These are phyloP conservation scores for Vanrija humicola DNA, from an alignment of 1,284 basidiomycete genomes.

Conservation along the genomic window DNA sequence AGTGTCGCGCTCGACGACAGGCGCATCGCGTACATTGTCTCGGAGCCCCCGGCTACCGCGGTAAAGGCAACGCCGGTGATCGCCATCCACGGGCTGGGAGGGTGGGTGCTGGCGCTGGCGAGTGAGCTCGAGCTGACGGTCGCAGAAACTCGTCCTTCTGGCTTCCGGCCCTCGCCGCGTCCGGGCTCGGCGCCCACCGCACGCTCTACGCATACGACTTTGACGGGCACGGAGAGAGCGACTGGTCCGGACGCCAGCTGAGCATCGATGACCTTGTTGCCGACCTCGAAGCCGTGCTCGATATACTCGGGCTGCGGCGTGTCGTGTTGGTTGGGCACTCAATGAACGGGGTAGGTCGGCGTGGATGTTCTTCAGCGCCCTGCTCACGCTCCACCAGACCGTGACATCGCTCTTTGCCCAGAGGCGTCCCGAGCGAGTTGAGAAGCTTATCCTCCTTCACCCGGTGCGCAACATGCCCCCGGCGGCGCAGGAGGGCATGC, in stretches of 20 bases:
- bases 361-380: no score
- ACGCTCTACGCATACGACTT: conserved; percentile 25
- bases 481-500: conserved; percentile 21
- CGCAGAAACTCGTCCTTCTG: conserved; percentile 46
- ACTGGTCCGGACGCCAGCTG: conserved; percentile 16
- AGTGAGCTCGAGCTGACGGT: not conserved
- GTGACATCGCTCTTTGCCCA: conserved; percentile 24
- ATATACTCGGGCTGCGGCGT: conserved; percentile 10
- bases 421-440: conserved; percentile 19
- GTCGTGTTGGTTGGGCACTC: conserved; percentile 33
- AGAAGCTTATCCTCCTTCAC: conserved; percentile 29
- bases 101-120: conserved; percentile 3
- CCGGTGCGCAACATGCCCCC: conserved; percentile 26
- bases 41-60: conserved; percentile 56
- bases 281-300: conserved; percentile 24
- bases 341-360: conserved; percentile 28
- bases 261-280: conserved; percentile 13
- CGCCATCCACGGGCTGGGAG: conserved; percentile 25
- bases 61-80: conserved; percentile 44
- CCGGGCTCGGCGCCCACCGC: conserved; percentile 12
- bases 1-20: no score
- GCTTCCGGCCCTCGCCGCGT: conserved; percentile 18
- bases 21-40: no score
- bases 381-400: conserved; percentile 9
- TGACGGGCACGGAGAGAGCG: conserved; percentile 28